Evolutionary conservation across 1,139 yeast species (phyloP).

Genomic region (Meyerozyma elateridarum): DNA sequence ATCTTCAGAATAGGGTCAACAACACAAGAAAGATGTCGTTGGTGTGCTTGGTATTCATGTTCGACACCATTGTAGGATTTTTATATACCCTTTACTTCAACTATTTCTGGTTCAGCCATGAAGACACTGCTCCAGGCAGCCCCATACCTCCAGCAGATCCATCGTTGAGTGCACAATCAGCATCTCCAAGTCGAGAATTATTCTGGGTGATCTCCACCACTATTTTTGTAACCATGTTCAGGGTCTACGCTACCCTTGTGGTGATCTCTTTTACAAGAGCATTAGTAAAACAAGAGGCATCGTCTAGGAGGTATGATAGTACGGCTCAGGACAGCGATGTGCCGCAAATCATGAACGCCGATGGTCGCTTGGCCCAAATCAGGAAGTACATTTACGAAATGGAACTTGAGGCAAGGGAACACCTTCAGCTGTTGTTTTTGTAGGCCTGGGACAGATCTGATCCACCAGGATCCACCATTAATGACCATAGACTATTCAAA

Average conservation of each 20-base stretch:
- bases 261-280: constrained; percentile 55
- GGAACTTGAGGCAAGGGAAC: constrained; percentile 29
- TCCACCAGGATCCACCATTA: too few relatives aligned
- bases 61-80: constrained; percentile 65
- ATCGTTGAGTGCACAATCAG: constrained; percentile 42
- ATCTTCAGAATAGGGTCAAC: constrained; percentile 26
- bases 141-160: constrained; percentile 12
- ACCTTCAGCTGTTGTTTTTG: constrained; percentile 15
- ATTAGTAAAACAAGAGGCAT: constrained; percentile 31
- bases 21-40: constrained; percentile 48
- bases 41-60: constrained; percentile 56
- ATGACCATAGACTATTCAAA: too few relatives aligned
- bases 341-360: constrained; percentile 19
- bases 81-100: constrained; percentile 73
- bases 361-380: constrained; percentile 20
- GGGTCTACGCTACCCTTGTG: constrained; percentile 66
- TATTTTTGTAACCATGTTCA: constrained; percentile 43
- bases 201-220: constrained; percentile 60
- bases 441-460: too few relatives aligned
- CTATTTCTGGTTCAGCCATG: constrained; percentile 65
- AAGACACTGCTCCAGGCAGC: constrained; percentile 20
- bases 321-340: constrained; percentile 26
- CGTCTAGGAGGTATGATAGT: constrained; percentile 19
- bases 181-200: constrained; percentile 67
- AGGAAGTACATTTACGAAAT: constrained; percentile 21